phyloP scores from a whole-genome alignment of 805 yeast species.

The Suhomyces tanzawaensis region DNA sequence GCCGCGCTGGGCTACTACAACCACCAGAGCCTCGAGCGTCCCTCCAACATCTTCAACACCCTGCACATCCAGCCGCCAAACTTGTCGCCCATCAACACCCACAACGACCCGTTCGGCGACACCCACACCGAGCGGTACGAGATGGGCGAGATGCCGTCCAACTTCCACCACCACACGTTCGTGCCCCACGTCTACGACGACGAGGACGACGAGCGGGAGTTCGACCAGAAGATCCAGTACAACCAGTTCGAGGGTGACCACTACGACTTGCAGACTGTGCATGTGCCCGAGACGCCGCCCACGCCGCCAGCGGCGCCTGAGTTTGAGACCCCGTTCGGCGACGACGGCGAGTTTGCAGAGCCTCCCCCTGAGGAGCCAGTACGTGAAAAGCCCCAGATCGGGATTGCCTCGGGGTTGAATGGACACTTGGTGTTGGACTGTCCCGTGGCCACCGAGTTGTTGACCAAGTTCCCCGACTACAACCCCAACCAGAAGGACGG shows the following conservation, averaged over 20 bases:
- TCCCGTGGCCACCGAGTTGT: slow-evolving; percentile 73
- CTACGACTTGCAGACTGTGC: slow-evolving; percentile 37
- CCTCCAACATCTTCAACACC: slow-evolving; percentile 27
- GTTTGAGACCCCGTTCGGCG: slow-evolving; percentile 32
- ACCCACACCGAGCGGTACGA: slow-evolving; percentile 11
- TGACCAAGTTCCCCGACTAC: slow-evolving; percentile 45
- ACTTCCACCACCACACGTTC: slow-evolving; percentile 25
- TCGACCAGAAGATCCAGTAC: slow-evolving; percentile 38
- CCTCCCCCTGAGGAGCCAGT: slow-evolving; percentile 35
- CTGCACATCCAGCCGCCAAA: slow-evolving; percentile 14
- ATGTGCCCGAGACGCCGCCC: slow-evolving; percentile 20
- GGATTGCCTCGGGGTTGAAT: slow-evolving; percentile 36
- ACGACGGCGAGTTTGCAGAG: slow-evolving; percentile 22
- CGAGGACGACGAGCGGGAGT: slow-evolving; percentile 38
- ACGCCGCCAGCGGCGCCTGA: slow-evolving; percentile 12
- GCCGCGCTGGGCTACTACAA: slow-evolving; percentile 22
- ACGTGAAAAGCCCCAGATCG: slow-evolving; percentile 32
- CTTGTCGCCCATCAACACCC: slow-evolving; percentile 15
- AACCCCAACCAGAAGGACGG: slow-evolving; percentile 32
- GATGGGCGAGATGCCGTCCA: slow-evolving; percentile 13
- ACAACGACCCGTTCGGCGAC: slow-evolving; percentile 13
- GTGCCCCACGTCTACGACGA: slow-evolving; percentile 43
- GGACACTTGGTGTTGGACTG: slow-evolving; percentile 88
- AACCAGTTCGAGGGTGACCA: slow-evolving; percentile 42
- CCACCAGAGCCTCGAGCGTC: slow-evolving; percentile 19